Base-by-base conservation (phyloP, 1,284 basidiomycete genomes). In the Dichomitus squalens region DNA sequence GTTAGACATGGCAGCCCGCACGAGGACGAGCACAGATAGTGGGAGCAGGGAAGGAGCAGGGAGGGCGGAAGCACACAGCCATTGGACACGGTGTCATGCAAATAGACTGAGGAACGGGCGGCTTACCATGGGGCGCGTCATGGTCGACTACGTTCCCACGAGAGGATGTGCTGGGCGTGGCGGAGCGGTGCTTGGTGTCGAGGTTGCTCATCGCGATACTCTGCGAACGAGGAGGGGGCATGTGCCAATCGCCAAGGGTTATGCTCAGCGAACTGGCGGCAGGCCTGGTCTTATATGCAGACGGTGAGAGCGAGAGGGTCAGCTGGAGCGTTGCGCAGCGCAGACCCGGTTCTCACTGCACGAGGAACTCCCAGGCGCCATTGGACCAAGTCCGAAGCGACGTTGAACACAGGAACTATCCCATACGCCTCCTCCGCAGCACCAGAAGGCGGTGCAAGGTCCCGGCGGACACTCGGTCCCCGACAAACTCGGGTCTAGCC, bases 121-220 rank as follows among this genome's bases (percentile, higher is more conserved):
- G 69, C 81, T 66, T 66, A 89, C 89, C 90, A 68, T 83, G 71
- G 16, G 85, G 84, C 49, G 88, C 86, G 59, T 83, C 67, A 68
- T 90, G 90, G 71, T 93, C 90, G 9, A 92, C 90, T 40, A 92
- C 90, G 66, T 91, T 88, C 41, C 81, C 82, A 59, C 74, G 75
- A 44, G 75, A 79, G 11, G 75, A 73, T 11, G 61, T 64, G 61
- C 66, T 67, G 16, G 67, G 64, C 27, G 68, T 61, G 33, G 58
- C 52, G 12, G 66, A 49, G 54, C 69, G 69, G 61, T 66, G 59
- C 61, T 71, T 71, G 35, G 55, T 59, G 60, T 71, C 70, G 47
- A 58, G 33, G 58, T 60, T 63, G 58, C 61, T 63, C 61, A 63
- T 60, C 25, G 61, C 34, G 36, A 58, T 52, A 8, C 36, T 31